Evolutionary conservation across 345 rosid genomes (phyloP).

Genomic region (Citrus unshiu): DNA sequence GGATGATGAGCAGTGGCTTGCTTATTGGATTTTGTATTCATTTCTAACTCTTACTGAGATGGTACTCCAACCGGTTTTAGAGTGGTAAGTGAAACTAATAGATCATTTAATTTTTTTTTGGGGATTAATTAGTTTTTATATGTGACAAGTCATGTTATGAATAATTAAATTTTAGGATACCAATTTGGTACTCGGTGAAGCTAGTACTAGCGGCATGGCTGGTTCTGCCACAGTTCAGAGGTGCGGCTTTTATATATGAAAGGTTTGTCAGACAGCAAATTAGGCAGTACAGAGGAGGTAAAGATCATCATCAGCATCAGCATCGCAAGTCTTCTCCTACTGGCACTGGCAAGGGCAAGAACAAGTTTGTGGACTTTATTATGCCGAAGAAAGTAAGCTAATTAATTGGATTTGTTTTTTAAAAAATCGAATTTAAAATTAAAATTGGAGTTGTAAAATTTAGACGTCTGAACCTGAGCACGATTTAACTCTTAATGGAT

Average conservation of each 20-base stretch:
- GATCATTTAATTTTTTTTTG: too few relatives aligned
- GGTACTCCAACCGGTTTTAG: slow-evolving; percentile 56
- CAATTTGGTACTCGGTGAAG: slow-evolving; percentile 76
- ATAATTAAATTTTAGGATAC: slow-evolving; percentile 45
- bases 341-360: slow-evolving; percentile 18
- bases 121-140: too few relatives aligned
- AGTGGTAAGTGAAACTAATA: slow-evolving; percentile 39
- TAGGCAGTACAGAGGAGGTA: slow-evolving; percentile 27
- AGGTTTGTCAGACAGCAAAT: slow-evolving; percentile 52
- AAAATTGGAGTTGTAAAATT: too few relatives aligned
- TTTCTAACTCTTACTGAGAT: slow-evolving; percentile 74
- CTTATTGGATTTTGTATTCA: slow-evolving; percentile 88
- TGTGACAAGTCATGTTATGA: neutral
- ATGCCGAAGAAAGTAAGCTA: slow-evolving; percentile 25
- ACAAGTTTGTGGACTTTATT: slow-evolving; percentile 21
- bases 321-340: slow-evolving; percentile 5
- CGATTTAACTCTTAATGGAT: too few relatives aligned
- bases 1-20: slow-evolving; percentile 92
- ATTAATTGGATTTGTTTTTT: too few relatives aligned
- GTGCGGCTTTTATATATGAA: slow-evolving; percentile 75
- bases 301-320: neutral
- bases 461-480: too few relatives aligned
- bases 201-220: slow-evolving; percentile 64
- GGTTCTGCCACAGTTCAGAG: slow-evolving; percentile 66
- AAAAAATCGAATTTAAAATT: too few relatives aligned